Conservation (phyloP, 2,329 filamentous ascomycete genomes). For the Penicillium sp. region DNA sequence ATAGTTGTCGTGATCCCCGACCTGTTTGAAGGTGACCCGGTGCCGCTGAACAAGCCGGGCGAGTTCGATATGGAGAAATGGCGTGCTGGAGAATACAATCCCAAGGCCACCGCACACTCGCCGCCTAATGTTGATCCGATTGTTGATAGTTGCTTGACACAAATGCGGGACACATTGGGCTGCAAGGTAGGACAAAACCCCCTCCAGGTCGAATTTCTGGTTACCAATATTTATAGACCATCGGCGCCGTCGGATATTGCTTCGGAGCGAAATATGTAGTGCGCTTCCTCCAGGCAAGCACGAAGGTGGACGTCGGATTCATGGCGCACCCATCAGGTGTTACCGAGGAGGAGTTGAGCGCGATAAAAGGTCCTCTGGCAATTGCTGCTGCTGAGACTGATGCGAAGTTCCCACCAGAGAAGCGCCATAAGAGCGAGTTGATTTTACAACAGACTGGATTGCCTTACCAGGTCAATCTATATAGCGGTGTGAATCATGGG, state of each 20-base stretch:
- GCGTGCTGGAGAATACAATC: neutral
- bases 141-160: neutral
- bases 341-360: neutral
- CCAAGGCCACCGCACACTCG: neutral
- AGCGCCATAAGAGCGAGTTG: neutral
- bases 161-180: neutral
- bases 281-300: neutral
- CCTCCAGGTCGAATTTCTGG: neutral
- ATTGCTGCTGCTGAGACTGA: constrained; percentile 2
- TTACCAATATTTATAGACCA: neutral
- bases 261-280: constrained; percentile 2
- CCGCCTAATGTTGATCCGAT: neutral
- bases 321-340: neutral
- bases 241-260: neutral
- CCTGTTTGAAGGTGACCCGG: neutral
- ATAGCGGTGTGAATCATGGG: neutral
- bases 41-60: neutral
- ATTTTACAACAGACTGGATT: neutral
- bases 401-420: neutral
- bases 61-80: constrained; percentile 1
- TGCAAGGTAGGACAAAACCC: neutral
- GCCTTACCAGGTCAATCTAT: constrained; percentile 2
- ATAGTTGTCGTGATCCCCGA: neutral
- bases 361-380: neutral
- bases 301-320: neutral